A percentile compares a stretch with the other conserved stretches of the same genome.
These are phyloP conservation scores for Coemansia erecta DNA, from an alignment of 192 early-diverging fungal species.

Conservation along the genomic window DNA sequence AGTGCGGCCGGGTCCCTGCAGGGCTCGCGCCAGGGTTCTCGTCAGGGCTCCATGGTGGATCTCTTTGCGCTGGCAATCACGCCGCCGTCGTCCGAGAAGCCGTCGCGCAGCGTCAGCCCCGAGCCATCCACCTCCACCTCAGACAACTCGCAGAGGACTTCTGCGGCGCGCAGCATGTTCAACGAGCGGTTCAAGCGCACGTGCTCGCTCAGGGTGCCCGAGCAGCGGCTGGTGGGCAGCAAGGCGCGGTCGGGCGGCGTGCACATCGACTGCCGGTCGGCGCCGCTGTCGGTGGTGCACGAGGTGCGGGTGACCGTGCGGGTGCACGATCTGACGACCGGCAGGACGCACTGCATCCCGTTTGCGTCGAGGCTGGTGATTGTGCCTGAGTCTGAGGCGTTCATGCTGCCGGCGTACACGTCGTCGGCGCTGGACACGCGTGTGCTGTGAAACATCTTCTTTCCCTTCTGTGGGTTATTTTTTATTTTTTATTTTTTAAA, in stretches of 20 bases:
- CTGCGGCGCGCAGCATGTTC: conserved; percentile 19
- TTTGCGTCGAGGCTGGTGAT: conserved; percentile 28
- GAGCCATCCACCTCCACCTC: no score
- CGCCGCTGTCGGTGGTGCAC: conserved; percentile 32
- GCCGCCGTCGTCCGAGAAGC: no score
- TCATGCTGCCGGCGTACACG: conserved; percentile 32
- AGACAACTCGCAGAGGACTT: no score
- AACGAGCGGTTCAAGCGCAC: conserved; percentile 19
- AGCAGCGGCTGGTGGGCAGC: conserved; percentile 2
- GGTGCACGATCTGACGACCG: conserved; percentile 16
- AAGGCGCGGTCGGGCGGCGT: conserved; percentile 11
- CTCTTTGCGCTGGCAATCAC: background rate
- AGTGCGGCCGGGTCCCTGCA: no score
- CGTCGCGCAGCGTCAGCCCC: background rate
- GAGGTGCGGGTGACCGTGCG: conserved; percentile 20
- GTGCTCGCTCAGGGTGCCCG: conserved; percentile 23
- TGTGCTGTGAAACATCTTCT: no score
- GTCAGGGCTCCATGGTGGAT: background rate
- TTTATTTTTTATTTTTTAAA: no score
- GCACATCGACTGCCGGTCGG: conserved; percentile 40
- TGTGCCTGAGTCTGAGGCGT: conserved; percentile 37
- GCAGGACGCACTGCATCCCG: conserved; percentile 32
- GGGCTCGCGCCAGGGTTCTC: no score
- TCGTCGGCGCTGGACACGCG: conserved; percentile 27
- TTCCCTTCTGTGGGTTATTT: no score